Evolutionary conservation across 2,329 filamentous ascomycete species (phyloP).

Genomic region (Monosporascus sp.): DNA sequence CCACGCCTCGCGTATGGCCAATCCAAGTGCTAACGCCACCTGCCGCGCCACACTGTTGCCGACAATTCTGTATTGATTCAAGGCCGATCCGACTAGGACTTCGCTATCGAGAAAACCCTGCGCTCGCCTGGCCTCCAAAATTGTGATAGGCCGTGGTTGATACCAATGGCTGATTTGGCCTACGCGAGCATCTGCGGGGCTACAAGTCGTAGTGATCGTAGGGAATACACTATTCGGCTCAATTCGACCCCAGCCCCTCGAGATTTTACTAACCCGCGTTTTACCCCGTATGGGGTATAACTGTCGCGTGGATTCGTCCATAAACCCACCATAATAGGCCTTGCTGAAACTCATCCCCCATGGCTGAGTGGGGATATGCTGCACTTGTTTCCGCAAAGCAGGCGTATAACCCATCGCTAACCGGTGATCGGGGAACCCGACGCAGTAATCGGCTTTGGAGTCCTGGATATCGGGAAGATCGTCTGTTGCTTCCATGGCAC

Average conservation of each 20-base stretch:
- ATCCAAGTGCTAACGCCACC: conserved; percentile 61
- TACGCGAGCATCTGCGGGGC: conserved; percentile 47
- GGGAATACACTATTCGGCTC: conserved; percentile 48
- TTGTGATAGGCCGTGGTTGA: conserved; percentile 53
- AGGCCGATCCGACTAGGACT: conserved; percentile 54
- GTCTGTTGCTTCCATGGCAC: conserved; percentile 44
- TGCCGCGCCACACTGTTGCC: conserved; percentile 73
- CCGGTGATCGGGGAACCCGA: conserved; percentile 64
- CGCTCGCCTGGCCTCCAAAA: conserved; percentile 63
- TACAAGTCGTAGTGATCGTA: conserved; percentile 55
- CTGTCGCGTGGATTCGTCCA: conserved; percentile 33
- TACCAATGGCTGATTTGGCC: conserved; percentile 60
- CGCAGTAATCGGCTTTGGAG: conserved; percentile 54
- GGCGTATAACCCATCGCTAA: conserved; percentile 35
- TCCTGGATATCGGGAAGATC: conserved; percentile 63
- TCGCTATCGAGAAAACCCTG: conserved; percentile 69
- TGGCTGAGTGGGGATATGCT: conserved; percentile 54
- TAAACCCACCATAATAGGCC: conserved; percentile 34
- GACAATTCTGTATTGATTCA: conserved; percentile 58
- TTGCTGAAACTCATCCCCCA: conserved; percentile 47
- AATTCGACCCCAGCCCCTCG: conserved; percentile 49
- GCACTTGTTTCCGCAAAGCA: conserved; percentile 40
- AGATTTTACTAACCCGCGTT: conserved; percentile 13
- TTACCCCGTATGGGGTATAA: conserved; percentile 30
- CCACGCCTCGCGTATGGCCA: conserved; percentile 57